phyloP scores from a whole-genome alignment of 108 stramenopile species.

The Skeletonema potamos region DNA sequence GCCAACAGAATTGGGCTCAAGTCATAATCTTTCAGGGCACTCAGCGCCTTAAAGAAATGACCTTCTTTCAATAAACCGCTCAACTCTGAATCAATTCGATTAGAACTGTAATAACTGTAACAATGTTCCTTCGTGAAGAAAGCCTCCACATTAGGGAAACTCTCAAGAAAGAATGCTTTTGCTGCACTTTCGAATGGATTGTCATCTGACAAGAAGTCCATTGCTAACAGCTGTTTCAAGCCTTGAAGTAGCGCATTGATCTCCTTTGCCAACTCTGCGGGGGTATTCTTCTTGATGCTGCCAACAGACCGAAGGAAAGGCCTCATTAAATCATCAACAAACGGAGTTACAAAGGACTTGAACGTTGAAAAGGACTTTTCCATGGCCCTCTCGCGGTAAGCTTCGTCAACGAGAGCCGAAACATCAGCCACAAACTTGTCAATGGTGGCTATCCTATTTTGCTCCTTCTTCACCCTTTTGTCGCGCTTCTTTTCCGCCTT shows the following conservation, averaged over 20 bases:
- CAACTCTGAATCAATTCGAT: not conserved
- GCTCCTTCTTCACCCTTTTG: not conserved
- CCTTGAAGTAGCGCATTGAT: not conserved
- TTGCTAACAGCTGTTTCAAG: not conserved
- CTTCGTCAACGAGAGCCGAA: not conserved
- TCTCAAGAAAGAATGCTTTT: not conserved
- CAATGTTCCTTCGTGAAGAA: not conserved
- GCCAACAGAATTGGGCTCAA: not conserved
- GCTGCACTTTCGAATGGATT: slow-evolving; percentile 6
- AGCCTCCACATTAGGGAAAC: not conserved
- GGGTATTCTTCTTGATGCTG: not conserved
- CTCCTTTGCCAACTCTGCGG: not conserved
- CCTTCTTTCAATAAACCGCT: not conserved
- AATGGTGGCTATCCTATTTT: not conserved
- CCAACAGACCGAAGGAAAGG: not conserved
- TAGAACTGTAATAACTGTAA: not conserved
- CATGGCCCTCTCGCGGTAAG: not conserved
- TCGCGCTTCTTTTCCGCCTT: not conserved
- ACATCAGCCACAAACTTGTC: not conserved
- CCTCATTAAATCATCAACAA: not conserved
- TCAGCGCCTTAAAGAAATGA: not conserved
- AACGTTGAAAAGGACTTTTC: not conserved
- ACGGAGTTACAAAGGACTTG: not conserved
- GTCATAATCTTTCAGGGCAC: not conserved
- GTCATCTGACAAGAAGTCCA: slow-evolving; percentile 8